Evolutionary conservation across 768 basidiomycete genomes (phyloP).

Genomic region (Mycena epipterygia): DNA sequence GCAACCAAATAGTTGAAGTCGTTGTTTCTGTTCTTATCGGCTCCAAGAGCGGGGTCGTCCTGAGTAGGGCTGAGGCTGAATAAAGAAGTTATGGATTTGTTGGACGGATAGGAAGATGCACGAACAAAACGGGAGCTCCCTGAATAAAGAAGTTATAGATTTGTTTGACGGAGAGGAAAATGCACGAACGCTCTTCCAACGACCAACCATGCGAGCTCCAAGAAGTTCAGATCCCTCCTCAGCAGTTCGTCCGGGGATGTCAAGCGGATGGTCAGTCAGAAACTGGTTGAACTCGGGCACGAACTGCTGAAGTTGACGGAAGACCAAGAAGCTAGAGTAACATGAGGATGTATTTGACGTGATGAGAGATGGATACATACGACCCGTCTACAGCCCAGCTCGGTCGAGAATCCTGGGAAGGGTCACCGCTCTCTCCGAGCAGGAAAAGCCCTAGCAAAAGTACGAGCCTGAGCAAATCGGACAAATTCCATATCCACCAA

Average conservation of each 20-base stretch:
- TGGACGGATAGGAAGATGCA: not conserved
- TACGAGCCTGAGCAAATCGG: not conserved
- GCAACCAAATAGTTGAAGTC: slow-evolving; percentile 45
- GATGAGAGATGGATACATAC: not conserved
- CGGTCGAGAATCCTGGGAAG: slow-evolving; percentile 13
- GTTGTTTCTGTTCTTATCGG: slow-evolving; percentile 44
- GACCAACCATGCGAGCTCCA: slow-evolving; percentile 50
- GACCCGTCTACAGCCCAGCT: slow-evolving; percentile 42
- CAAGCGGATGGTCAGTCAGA: slow-evolving; percentile 38
- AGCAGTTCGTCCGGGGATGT: slow-evolving; percentile 28
- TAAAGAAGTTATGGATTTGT: not conserved
- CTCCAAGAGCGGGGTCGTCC: slow-evolving; percentile 42
- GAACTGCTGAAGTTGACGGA: slow-evolving; percentile 48
- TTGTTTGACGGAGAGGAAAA: not conserved
- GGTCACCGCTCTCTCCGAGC: slow-evolving; percentile 44
- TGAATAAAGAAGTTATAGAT: slow-evolving; percentile 7
- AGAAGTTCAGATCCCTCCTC: slow-evolving; percentile 45
- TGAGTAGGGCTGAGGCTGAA: slow-evolving; percentile 40
- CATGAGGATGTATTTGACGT: not conserved
- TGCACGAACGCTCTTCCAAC: slow-evolving; percentile 48
- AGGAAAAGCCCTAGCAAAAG: slow-evolving; percentile 31
- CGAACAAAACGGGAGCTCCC: slow-evolving; percentile 52
- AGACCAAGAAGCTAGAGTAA: slow-evolving; percentile 20
- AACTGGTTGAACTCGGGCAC: slow-evolving; percentile 50
- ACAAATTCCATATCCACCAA: not conserved